A percentile compares a stretch with the other conserved stretches of the same genome.
phyloP scores from a whole-genome alignment of 345 rosid species.

The Erysimum cheiranthoides region DNA sequence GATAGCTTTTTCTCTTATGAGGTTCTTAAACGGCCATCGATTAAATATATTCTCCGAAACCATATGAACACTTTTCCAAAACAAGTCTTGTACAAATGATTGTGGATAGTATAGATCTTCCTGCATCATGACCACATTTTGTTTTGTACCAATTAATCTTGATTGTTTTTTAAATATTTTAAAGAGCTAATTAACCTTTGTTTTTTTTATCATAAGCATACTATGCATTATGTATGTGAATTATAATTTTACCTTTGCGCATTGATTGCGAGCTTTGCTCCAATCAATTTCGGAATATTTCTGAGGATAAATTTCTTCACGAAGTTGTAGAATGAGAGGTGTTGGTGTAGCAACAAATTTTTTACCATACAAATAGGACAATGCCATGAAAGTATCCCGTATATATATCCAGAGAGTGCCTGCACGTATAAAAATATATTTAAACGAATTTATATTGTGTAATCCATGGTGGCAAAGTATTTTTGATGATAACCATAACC shows the following conservation, averaged over 20 bases:
- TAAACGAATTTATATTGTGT: no score
- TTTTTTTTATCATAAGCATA: neutral
- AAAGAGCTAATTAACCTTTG: neutral
- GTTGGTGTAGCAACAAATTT: constrained; percentile 47
- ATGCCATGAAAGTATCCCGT: constrained; percentile 46
- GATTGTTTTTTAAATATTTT: neutral
- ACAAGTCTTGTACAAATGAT: constrained; percentile 41
- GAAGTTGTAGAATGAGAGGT: constrained; percentile 41
- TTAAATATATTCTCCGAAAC: constrained; percentile 45
- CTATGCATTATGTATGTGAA: neutral
- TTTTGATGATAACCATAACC: no score
- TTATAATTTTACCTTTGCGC: constrained; percentile 48
- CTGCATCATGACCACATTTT: constrained; percentile 31
- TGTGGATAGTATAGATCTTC: constrained; percentile 55
- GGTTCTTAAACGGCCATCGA: constrained; percentile 50
- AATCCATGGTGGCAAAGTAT: no score
- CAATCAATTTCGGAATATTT: constrained; percentile 50
- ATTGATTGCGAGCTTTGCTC: constrained; percentile 49
- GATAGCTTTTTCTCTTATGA: constrained; percentile 48
- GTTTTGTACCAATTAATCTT: neutral
- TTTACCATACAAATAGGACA: constrained; percentile 51
- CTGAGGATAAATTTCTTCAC: constrained; percentile 52
- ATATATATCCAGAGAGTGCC: constrained; percentile 47
- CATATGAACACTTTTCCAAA: constrained; percentile 47
- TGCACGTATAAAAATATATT: neutral